Evolutionary conservation across 495 filamentous ascomycete species (phyloP).

Genomic region (Penicillium malachiteum): DNA sequence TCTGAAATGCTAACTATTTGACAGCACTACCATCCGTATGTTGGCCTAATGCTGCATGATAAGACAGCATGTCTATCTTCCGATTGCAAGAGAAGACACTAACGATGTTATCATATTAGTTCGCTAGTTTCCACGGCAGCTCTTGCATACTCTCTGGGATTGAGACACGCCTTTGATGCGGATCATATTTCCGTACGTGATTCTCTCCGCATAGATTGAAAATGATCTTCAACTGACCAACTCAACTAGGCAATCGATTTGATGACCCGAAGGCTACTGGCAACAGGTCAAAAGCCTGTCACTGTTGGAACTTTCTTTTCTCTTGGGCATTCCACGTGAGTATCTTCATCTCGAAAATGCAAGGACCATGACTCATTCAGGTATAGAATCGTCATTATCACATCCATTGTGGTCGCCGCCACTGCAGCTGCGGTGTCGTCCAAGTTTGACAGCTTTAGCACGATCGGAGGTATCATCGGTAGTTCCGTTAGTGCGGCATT

Average conservation of each 20-base stretch:
- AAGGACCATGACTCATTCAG: background rate
- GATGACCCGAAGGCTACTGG: conserved; percentile 89
- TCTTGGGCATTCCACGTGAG: conserved; percentile 81
- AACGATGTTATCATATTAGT: conserved; percentile 23
- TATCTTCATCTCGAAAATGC: background rate
- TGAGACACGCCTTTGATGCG: conserved; percentile 92
- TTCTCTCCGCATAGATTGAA: background rate
- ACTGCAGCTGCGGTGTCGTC: conserved; percentile 78
- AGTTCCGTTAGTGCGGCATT: conserved; percentile 81
- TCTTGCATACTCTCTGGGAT: conserved; percentile 82
- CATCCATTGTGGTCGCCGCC: conserved; percentile 86
- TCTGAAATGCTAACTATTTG: conserved; percentile 7
- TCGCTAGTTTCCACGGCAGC: conserved; percentile 74
- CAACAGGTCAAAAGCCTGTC: conserved; percentile 81
- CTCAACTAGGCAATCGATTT: conserved; percentile 76
- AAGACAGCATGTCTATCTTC: too few species aligned
- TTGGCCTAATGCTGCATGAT: background rate
- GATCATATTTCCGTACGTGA: conserved; percentile 79
- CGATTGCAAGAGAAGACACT: background rate
- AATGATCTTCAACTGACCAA: background rate
- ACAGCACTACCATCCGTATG: conserved; percentile 41
- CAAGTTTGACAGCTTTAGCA: conserved; percentile 74
- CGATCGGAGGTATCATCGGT: conserved; percentile 79
- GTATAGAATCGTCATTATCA: conserved; percentile 76
- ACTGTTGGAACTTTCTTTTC: conserved; percentile 95